Conservation (phyloP, 495 filamentous ascomycete genomes). For the Trichoderma reesei region DNA sequence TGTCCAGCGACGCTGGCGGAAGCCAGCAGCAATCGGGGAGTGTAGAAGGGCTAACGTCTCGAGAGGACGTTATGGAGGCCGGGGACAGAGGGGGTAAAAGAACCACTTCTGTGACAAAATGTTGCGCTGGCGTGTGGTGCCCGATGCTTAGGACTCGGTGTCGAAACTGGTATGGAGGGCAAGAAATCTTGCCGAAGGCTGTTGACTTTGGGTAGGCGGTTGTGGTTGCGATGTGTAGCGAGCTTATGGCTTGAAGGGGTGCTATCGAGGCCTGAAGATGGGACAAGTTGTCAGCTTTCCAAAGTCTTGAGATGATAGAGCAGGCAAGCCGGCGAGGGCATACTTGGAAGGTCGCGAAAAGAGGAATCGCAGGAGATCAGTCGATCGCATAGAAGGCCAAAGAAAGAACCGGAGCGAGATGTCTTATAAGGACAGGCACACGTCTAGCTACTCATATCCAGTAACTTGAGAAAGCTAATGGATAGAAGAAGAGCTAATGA, state of each 20-base stretch:
- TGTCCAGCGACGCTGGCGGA: constrained; percentile 38
- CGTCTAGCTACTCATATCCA: constrained; percentile 3
- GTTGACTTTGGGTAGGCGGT: not conserved
- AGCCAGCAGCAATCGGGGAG: constrained; percentile 43
- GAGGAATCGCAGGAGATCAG: constrained; percentile 87
- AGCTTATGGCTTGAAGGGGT: constrained; percentile 30
- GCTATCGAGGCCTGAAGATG: constrained; percentile 77
- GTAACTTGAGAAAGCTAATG: not conserved
- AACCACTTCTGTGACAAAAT: constrained; percentile 80
- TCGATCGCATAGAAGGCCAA: constrained; percentile 63
- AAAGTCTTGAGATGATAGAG: not conserved
- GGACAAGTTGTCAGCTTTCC: constrained; percentile 7
- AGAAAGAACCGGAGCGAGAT: not conserved
- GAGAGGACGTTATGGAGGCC: constrained; percentile 74
- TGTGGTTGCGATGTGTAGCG: constrained; percentile 6
- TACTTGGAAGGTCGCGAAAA: constrained; percentile 24
- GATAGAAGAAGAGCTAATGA: not conserved
- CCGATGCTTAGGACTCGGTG: constrained; percentile 81
- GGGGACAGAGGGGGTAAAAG: constrained; percentile 70
- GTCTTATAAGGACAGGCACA: not conserved
- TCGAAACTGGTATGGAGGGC: constrained; percentile 65
- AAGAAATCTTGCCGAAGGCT: constrained; percentile 26
- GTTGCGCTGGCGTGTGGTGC: constrained; percentile 69
- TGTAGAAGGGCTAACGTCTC: constrained; percentile 38
- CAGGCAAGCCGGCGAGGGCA: not conserved